A percentile compares a stretch with the other conserved stretches of the same genome.
Evolutionary conservation across 106 monocot genomes (phyloP).

Genomic region (Apostasia shenzhenica): DNA sequence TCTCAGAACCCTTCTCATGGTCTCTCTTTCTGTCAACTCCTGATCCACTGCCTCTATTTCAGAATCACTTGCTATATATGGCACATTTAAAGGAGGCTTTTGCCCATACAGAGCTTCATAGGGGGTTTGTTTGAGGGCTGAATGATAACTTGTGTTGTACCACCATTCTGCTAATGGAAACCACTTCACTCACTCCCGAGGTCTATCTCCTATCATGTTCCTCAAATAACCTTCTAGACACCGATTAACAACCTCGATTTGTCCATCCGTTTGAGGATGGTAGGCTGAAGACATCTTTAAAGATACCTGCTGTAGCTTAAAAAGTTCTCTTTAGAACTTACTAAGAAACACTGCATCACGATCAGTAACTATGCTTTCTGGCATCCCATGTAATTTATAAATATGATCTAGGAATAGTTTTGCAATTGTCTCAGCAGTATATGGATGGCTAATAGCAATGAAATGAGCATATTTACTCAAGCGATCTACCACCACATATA

Average conservation of each 20-base stretch:
- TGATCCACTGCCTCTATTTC: too few relatives aligned
- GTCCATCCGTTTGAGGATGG: constrained; percentile 1
- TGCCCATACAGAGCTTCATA: neutral
- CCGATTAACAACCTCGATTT: neutral
- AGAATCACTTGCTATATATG: neutral
- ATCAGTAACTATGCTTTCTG: constrained; percentile 1
- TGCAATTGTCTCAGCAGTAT: neutral
- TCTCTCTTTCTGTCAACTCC: too few relatives aligned
- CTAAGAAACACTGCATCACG: neutral
- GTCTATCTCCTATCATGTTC: too few relatives aligned
- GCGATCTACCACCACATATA: neutral
- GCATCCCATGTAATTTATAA: neutral
- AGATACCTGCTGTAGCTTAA: neutral
- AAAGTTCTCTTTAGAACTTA: neutral
- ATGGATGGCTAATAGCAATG: neutral
- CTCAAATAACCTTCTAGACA: neutral
- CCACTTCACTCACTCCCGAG: neutral
- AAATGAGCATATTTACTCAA: neutral
- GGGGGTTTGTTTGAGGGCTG: neutral
- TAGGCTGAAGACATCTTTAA: neutral
- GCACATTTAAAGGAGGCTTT: neutral
- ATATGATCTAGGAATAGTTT: neutral
- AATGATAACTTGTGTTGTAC: neutral
- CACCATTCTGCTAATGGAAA: neutral
- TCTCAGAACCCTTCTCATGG: too few relatives aligned